Base-by-base conservation (phyloP, 192 early-diverging fungal species). In the Coemansia sp. region DNA sequence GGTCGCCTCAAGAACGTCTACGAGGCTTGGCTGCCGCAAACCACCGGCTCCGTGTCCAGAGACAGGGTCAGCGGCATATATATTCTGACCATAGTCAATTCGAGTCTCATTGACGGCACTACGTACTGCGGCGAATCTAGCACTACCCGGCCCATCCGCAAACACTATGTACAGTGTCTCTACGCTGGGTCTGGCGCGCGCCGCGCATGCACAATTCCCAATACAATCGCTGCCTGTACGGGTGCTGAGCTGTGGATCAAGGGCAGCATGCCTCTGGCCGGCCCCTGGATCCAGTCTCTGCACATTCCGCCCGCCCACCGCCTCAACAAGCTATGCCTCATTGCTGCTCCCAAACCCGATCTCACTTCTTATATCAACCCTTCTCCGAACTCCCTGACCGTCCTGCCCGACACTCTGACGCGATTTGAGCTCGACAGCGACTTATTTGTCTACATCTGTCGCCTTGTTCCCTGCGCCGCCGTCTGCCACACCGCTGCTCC, bases 181-280 rank as follows among this genome's bases (percentile, higher is more conserved):
- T 76, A 76, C 22, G 19, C 73, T 5, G 73, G 73, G 18, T 41
- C 62, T 6, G 73, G 73, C 11, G 30, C 69, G 4, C 60, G 65
- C 0, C 40, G 66, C 30, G 62, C 38, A 10, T 56, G 50, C 38
- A 15, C 10, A 1, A 51, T 54, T 26, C 40, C 36, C n/a, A 36
- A 52, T 27, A 11, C 32, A 11, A 40, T n/a, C 13, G 3, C 21
- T 8, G 41, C 54, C 4, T 62, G 43, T 40, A 65, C 53, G 21
- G 73, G 73, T 17, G 36, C 61, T 19, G 65, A 65, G 37, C 25
- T 77, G 35, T 77, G 73, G 73, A 77, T 77, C 26, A 77, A 77
- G 55, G 62, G 54, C 54, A 77, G 73, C 35, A 5, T 65, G 45
- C 73, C 73, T 0, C 25, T 77, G 23, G 52, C 56, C 26, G 60